Evolutionary conservation across 2,329 filamentous ascomycete genomes (phyloP).

Genomic region (Scleromitrula shiraiana): DNA sequence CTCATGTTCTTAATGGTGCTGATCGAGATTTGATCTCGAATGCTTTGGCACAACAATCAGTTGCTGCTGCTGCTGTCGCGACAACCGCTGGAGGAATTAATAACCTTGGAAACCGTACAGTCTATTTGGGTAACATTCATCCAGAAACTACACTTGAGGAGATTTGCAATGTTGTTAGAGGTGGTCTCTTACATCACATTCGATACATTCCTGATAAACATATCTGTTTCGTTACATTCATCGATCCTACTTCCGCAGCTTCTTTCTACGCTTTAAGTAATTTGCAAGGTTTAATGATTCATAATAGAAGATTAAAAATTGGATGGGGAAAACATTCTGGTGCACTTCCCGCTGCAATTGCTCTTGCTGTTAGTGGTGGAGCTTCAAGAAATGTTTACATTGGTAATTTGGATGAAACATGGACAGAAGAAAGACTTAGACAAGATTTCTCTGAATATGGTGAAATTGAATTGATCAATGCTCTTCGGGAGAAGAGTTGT

Average conservation of each 20-base stretch:
- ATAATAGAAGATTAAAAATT: constrained; percentile 95
- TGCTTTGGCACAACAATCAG: constrained; percentile 92
- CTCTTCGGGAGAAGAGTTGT: constrained; percentile 95
- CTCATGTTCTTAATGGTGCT: constrained; percentile 90
- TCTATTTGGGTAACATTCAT: constrained; percentile 97
- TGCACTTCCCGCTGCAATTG: constrained; percentile 89
- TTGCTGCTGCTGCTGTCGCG: constrained; percentile 90
- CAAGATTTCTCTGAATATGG: constrained; percentile 97
- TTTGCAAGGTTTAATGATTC: constrained; percentile 96
- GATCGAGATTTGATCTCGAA: constrained; percentile 96
- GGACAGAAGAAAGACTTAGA: constrained; percentile 90
- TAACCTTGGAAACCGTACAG: constrained; percentile 94
- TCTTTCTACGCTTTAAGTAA: constrained; percentile 98
- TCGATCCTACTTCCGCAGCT: constrained; percentile 93
- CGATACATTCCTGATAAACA: constrained; percentile 99
- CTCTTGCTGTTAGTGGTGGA: constrained; percentile 88
- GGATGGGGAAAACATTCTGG: constrained; percentile 99
- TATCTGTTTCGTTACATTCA: constrained; percentile 99
- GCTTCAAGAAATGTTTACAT: constrained; percentile 98
- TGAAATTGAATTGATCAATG: constrained; percentile 96
- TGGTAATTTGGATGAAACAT: constrained; percentile 93
- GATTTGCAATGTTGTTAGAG: constrained; percentile 97
- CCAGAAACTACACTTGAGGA: constrained; percentile 98
- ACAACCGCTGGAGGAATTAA: constrained; percentile 95
- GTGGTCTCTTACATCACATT: constrained; percentile 92